A percentile compares a stretch with the other conserved stretches of the same genome.
Conservation (phyloP, 192 early-diverging fungal species). For the Linnemannia exigua region DNA sequence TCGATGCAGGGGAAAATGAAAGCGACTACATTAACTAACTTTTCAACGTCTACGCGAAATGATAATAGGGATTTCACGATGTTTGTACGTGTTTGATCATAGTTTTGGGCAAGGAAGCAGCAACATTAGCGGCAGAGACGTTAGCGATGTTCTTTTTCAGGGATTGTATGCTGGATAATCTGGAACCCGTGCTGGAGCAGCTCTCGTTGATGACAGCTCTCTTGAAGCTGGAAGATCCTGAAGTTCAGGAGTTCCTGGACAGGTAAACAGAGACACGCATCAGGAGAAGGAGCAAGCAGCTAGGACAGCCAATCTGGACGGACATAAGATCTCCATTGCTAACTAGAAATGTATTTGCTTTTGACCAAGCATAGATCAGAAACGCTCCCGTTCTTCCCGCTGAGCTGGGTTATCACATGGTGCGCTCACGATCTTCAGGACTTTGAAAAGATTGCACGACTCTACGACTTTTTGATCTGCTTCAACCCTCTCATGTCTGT, state of each 20-base stretch:
- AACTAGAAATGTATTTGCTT: neutral
- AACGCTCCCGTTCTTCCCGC: conserved; percentile 65
- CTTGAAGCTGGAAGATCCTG: conserved; percentile 58
- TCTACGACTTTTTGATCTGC: conserved; percentile 68
- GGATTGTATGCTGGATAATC: conserved; percentile 66
- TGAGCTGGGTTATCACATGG: conserved; percentile 77
- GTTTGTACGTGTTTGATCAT: conserved; percentile 63
- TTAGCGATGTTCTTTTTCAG: conserved; percentile 68
- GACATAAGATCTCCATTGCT: neutral
- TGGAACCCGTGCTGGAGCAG: conserved; percentile 64
- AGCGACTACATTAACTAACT: neutral
- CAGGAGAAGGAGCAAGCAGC: neutral
- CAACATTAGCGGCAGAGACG: conserved; percentile 56
- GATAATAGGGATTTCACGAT: conserved; percentile 69
- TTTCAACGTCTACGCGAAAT: neutral
- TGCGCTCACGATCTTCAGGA: conserved; percentile 66
- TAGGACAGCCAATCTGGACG: neutral
- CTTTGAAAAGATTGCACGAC: conserved; percentile 57
- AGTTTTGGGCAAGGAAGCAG: conserved; percentile 57
- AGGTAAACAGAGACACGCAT: conserved; percentile 35
- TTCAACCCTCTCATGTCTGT: conserved; percentile 66
- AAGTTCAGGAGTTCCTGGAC: conserved; percentile 59
- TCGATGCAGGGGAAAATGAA: neutral
- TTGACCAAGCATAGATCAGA: conserved; percentile 38
- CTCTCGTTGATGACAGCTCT: conserved; percentile 58